phyloP scores from a whole-genome alignment of 345 rosid species.

The Tarenaya hassleriana region DNA sequence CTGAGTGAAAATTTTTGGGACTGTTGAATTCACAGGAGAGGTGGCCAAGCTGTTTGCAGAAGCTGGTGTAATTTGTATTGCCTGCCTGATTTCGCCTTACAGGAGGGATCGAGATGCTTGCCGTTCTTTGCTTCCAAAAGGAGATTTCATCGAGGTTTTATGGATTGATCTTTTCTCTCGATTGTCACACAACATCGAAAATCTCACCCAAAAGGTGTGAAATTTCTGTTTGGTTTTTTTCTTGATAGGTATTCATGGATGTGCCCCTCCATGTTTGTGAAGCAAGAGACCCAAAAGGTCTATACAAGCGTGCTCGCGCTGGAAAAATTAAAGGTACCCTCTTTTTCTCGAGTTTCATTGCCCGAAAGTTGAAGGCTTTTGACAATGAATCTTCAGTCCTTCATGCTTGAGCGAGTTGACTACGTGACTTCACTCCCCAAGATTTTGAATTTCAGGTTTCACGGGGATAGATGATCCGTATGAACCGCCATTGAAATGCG shows the following conservation, averaged over 20 bases:
- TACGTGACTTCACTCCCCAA: neutral
- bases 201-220: constrained; percentile 7
- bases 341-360: too few relatives aligned
- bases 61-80: constrained; percentile 74
- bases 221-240: constrained; percentile 6
- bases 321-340: constrained; percentile 62
- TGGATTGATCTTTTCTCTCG: too few relatives aligned
- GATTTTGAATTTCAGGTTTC: constrained; percentile 39
- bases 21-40: constrained; percentile 39
- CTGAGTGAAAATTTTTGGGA: neutral
- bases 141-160: constrained; percentile 70
- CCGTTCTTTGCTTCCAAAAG: constrained; percentile 52
- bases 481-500: constrained; percentile 58
- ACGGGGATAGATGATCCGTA: constrained; percentile 79
- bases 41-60: constrained; percentile 73
- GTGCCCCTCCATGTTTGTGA: constrained; percentile 71
- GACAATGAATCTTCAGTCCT: too few relatives aligned
- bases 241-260: constrained; percentile 56
- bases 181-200: neutral
- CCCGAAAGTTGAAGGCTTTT: too few relatives aligned
- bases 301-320: constrained; percentile 74
- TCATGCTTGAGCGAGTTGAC: neutral
- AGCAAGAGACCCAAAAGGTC: constrained; percentile 70
- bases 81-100: constrained; percentile 73
- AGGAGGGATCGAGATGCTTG: constrained; percentile 56